Evolutionary conservation across 2,329 filamentous ascomycete genomes (phyloP).

Genomic region (Delphinella strobiligena): DNA sequence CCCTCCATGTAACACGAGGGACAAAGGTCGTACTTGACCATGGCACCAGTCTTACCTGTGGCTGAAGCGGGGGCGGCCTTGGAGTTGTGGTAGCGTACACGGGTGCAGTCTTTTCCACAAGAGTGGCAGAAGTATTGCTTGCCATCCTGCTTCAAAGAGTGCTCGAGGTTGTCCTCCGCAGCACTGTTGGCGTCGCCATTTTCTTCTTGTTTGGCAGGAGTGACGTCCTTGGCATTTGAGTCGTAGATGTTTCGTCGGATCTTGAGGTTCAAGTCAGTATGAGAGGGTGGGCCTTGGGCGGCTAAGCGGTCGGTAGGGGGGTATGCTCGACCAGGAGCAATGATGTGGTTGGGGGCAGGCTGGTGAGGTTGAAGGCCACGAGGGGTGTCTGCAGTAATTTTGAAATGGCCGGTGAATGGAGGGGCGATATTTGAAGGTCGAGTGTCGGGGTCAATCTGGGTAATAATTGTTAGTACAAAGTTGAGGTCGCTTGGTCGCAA

Average conservation of each 20-base stretch:
- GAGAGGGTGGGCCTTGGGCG: constrained; percentile 51
- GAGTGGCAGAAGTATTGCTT: constrained; percentile 71
- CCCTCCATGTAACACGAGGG: constrained; percentile 81
- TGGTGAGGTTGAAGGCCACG: constrained; percentile 92
- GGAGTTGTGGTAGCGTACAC: constrained; percentile 57
- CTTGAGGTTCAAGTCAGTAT: constrained; percentile 80
- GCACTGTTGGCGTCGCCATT: constrained; percentile 61
- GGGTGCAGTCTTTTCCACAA: constrained; percentile 81
- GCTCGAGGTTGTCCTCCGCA: constrained; percentile 46
- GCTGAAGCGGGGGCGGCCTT: constrained; percentile 40
- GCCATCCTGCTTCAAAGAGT: constrained; percentile 48
- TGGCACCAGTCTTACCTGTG: constrained; percentile 40
- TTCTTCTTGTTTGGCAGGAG: constrained; percentile 39
- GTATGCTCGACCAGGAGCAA: constrained; percentile 48
- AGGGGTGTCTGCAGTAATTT: constrained; percentile 88
- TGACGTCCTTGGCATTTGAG: constrained; percentile 74
- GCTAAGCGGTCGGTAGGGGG: constrained; percentile 61
- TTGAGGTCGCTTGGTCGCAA: neutral
- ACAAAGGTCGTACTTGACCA: constrained; percentile 75
- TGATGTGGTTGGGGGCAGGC: constrained; percentile 61
- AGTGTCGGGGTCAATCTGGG: constrained; percentile 86
- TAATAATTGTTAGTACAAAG: constrained; percentile 17
- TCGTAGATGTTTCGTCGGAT: constrained; percentile 94
- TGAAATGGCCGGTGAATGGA: constrained; percentile 95
- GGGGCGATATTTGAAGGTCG: constrained; percentile 90